Evolutionary conservation across 1,139 yeast genomes (phyloP).

Genomic region (Taphrina deformans): DNA sequence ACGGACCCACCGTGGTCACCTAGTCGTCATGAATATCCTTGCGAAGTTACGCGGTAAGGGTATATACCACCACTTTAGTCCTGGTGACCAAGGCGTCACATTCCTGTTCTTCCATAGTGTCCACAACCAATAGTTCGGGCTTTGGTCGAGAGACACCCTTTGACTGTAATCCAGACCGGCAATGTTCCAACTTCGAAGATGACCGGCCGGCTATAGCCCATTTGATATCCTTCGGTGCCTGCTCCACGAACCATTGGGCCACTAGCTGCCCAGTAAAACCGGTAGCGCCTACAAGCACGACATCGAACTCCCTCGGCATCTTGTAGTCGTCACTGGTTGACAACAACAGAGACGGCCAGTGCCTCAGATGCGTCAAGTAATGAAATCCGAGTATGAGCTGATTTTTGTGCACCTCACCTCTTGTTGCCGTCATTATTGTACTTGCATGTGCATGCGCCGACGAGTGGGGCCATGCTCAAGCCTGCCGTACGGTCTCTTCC

Average conservation of each 20-base stretch:
- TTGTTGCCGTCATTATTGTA: too few species aligned
- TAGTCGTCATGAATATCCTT: background rate
- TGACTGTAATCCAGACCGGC: background rate
- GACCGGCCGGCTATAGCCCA: slow-evolving; percentile 24
- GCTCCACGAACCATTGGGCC: slow-evolving; percentile 1
- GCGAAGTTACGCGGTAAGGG: background rate
- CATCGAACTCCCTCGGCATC: background rate
- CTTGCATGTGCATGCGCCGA: too few species aligned
- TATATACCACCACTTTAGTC: slow-evolving; percentile 16
- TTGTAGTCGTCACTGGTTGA: background rate
- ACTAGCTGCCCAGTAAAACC: slow-evolving; percentile 14
- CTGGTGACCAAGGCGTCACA: background rate
- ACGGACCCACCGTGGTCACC: slow-evolving; percentile 20
- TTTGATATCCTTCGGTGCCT: background rate
- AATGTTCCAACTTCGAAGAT: background rate
- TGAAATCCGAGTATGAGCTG: too few species aligned
- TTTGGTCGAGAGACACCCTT: background rate
- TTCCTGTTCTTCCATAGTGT: background rate
- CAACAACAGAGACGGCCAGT: too few species aligned
- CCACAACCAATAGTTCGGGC: slow-evolving; percentile 11
- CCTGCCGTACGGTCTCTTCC: too few species aligned
- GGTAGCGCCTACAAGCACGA: slow-evolving; percentile 15
- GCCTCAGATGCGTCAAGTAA: too few species aligned
- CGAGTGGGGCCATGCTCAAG: too few species aligned
- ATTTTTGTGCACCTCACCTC: too few species aligned